Evolutionary conservation across 2,329 filamentous ascomycete species (phyloP).

Genomic region (Trichoderma afroharzianum): DNA sequence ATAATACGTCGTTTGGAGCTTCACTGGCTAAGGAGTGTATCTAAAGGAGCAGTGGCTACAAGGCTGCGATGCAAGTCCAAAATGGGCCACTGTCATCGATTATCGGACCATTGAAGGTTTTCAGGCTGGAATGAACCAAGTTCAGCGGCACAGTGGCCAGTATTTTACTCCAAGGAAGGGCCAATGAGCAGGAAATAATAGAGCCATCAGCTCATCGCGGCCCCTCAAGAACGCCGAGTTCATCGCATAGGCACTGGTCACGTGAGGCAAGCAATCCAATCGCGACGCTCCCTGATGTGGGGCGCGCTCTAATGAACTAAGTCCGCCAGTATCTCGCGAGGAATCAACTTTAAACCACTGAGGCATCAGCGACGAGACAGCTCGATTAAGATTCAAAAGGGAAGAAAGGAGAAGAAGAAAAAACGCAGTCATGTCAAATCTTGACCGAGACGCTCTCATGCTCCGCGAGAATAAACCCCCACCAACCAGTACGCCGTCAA

Average conservation of each 20-base stretch:
- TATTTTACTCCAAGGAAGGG: constrained; percentile 23
- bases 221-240: constrained; percentile 24
- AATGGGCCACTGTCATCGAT: background rate
- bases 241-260: constrained; percentile 22
- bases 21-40: constrained; percentile 20
- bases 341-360: constrained; percentile 4
- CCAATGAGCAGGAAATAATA: constrained; percentile 24
- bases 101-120: constrained; percentile 10
- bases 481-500: constrained; percentile 14
- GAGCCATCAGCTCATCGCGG: constrained; percentile 23
- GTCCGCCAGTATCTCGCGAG: background rate
- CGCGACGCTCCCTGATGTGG: constrained; percentile 19
- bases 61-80: constrained; percentile 6
- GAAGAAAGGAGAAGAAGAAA: background rate
- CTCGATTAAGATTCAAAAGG: background rate
- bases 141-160: constrained; percentile 18
- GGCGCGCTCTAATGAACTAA: constrained; percentile 15
- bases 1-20: constrained; percentile 9
- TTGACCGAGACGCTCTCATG: background rate
- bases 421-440: background rate
- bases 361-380: constrained; percentile 15
- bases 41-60: constrained; percentile 9
- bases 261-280: constrained; percentile 21
- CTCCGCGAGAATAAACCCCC: background rate
- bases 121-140: constrained; percentile 3